phyloP scores from a whole-genome alignment of 331 rosid genomes.

The Dryas integrifolia region DNA sequence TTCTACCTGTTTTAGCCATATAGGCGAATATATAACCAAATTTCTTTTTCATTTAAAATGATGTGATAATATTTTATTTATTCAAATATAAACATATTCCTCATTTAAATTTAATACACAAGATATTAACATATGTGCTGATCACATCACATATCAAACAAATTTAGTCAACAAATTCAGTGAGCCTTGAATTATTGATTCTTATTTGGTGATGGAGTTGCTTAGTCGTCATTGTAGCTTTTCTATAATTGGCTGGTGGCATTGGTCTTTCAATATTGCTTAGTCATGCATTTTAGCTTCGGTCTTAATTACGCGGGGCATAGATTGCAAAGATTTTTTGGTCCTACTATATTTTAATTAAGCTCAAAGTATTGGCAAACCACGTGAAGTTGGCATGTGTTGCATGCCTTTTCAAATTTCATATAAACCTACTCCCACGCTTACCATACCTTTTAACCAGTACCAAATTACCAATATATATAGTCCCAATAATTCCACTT shows the following conservation, averaged over 20 bases:
- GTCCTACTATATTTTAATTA: neutral
- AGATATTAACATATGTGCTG: too few species aligned
- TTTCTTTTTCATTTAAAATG: too few species aligned
- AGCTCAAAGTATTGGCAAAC: conserved; percentile 20
- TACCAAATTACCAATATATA: neutral
- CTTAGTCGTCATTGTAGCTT: neutral
- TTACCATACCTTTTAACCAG: conserved; percentile 5
- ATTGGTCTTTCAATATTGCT: too few species aligned
- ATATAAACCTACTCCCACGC: conserved; percentile 46
- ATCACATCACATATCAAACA: too few species aligned
- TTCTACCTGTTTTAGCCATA: too few species aligned
- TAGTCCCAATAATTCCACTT: conserved; percentile 7
- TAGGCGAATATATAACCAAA: too few species aligned
- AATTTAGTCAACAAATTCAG: too few species aligned
- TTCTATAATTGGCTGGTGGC: too few species aligned
- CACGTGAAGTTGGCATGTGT: conserved; percentile 57
- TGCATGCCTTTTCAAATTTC: conserved; percentile 14
- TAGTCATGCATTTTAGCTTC: neutral
- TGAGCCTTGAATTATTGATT: too few species aligned
- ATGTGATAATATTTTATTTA: too few species aligned
- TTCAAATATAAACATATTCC: too few species aligned
- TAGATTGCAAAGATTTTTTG: neutral
- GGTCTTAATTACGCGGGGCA: neutral
- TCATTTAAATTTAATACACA: too few species aligned
- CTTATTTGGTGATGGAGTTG: neutral